These are phyloP conservation scores for Cutaneotrichosporon mucoides DNA, from an alignment of 1,284 basidiomycete species.

Conservation along the genomic window DNA sequence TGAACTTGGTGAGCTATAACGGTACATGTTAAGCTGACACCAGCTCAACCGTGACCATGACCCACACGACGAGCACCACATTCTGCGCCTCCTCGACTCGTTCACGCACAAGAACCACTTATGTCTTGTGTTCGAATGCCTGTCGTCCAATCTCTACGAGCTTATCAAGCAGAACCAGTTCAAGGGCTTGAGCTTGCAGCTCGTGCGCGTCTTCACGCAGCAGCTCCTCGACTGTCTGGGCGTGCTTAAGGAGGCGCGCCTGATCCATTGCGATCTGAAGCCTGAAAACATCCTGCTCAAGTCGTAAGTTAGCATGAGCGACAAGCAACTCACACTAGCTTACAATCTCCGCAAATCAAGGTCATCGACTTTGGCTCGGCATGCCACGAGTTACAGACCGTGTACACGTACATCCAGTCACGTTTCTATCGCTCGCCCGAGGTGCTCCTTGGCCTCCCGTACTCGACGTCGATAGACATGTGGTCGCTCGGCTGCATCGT, in stretches of 20 bases:
- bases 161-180: conserved; percentile 99
- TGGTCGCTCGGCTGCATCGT: conserved; percentile 99
- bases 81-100: conserved; percentile 87
- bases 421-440: conserved; percentile 98
- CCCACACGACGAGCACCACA: conserved; percentile 92
- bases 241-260: conserved; percentile 86
- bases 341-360: conserved; percentile 97
- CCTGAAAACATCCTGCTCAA: conserved; percentile 94
- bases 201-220: conserved; percentile 96
- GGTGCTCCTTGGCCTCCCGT: conserved; percentile 90
- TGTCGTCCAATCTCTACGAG: conserved; percentile 97
- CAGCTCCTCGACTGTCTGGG: conserved; percentile 90
- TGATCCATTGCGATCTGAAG: conserved; percentile 98
- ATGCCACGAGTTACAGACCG: conserved; percentile 96
- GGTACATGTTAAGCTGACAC: conserved; percentile 8
- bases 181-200: conserved; percentile 90
- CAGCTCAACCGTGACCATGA: conserved; percentile 90
- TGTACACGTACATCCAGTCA: conserved; percentile 99
- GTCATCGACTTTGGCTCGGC: conserved; percentile 99
- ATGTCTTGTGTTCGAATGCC: conserved; percentile 94
- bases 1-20: conserved; percentile 70
- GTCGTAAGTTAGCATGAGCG: conserved; percentile 59
- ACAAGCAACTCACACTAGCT: conserved; percentile 51
- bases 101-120: conserved; percentile 97
- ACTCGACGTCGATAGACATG: conserved; percentile 91